phyloP scores from a whole-genome alignment of 345 rosid species.

The Syzygium aqueum region DNA sequence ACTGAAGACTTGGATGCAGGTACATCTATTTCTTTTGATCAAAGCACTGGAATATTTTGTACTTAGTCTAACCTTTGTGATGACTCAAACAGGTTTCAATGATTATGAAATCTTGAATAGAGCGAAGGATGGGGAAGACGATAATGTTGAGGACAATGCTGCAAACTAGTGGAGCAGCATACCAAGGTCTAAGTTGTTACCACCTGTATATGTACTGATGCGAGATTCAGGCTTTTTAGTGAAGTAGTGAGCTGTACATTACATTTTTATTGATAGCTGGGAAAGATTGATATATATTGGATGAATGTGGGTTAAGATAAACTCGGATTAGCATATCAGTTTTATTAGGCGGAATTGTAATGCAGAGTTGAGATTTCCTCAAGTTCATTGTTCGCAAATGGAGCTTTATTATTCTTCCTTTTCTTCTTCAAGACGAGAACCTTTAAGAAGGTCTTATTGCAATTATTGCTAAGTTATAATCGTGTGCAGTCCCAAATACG shows the following conservation, averaged over 20 bases:
- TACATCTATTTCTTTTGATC: not conserved
- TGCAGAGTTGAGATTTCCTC: not conserved
- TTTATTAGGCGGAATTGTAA: not conserved
- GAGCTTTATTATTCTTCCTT: not conserved
- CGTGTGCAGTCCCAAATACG: not conserved
- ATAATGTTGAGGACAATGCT: conserved; percentile 13
- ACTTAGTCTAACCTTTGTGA: not conserved
- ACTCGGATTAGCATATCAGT: not conserved
- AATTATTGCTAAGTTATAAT: not conserved
- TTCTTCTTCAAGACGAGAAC: not conserved
- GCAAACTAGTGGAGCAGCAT: not conserved
- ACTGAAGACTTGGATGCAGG: conserved; percentile 59
- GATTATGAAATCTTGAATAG: conserved; percentile 64
- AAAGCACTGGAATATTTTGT: not conserved
- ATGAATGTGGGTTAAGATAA: not conserved
- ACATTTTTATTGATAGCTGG: not conserved
- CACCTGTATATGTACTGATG: not conserved
- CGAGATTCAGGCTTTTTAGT: not conserved
- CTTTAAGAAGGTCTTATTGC: not conserved
- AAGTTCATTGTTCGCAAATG: not conserved
- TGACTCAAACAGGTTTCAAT: conserved; percentile 51
- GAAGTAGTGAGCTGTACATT: not conserved
- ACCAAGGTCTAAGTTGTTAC: not conserved
- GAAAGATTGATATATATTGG: not conserved
- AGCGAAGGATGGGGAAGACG: conserved; percentile 35